Evolutionary conservation across 148 eudicot genomes (phyloP), one percentile per base, ranked within the genome.

Genomic region (Cornus florida): DNA sequence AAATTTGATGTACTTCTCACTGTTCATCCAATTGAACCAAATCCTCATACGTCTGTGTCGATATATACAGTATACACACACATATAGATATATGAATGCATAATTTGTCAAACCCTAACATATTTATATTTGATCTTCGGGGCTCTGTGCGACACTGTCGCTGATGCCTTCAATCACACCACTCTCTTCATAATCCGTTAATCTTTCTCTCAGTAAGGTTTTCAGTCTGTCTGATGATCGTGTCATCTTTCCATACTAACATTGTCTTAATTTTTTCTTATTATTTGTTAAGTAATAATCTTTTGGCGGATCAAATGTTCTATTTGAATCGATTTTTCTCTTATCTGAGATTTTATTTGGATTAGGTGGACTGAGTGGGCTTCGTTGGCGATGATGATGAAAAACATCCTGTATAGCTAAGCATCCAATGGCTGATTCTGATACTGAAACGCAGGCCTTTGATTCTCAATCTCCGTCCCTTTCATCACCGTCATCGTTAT

Each of bases 401-500:
- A 48, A 53, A 71, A 10, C 73, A 71, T 43, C 39, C 60, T 24
- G 12, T 43, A 7, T 41, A 66, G 69, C 22, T 17, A 14, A 50
- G 71, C 8, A 4, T 31, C 67, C 46, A 46, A 76, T 76, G 79
- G 79, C 69, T 2, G 64, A 76, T 67, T 41, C 56, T 67, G 64
- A 4, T 75, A 7, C 50, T 8, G 31, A 48, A 48, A 16, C 60
- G 33, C 71, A 24, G 60, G 28, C 1, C 23, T 48, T 67, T 48
- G 71, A 48, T 50, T 65, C 50, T 31, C 50, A 65, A 20, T 62
- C 38, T 35, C 38, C 5, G 2, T 35, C 70, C 62, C 32, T 64
- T 69, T 75, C 78, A 43, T 43, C 48, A 28, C 28, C 28, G 38
- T 17, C 56, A n/a, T 28, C 70, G 13, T 43, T 53, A 41, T 41